Evolutionary conservation across 345 rosid species (phyloP).

Genomic region (Angophora floribunda): DNA sequence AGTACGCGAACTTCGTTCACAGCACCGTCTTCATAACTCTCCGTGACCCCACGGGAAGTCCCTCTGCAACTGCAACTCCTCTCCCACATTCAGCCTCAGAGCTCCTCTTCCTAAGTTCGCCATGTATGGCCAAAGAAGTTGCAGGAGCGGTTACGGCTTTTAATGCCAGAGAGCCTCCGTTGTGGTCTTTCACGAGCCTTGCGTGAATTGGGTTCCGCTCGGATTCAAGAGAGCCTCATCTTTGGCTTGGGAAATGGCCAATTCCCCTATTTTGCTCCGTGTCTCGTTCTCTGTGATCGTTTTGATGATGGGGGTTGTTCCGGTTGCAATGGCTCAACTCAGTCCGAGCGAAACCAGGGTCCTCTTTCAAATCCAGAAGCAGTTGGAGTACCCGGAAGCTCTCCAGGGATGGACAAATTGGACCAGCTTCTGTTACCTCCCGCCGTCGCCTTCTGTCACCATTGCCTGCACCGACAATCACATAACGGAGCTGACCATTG

Average conservation of each 20-base stretch:
- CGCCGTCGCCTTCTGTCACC: constrained; percentile 46
- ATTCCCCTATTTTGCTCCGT: not conserved
- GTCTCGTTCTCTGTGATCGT: constrained; percentile 1
- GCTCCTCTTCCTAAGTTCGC: not conserved
- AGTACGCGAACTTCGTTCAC: not conserved
- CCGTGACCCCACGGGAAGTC: not conserved
- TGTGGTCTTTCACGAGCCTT: not conserved
- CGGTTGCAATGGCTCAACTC: constrained; percentile 38
- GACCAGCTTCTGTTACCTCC: constrained; percentile 68
- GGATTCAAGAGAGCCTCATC: not conserved
- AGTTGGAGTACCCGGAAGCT: constrained; percentile 56
- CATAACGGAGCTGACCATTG: constrained; percentile 45
- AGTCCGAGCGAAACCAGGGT: constrained; percentile 38
- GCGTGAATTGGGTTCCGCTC: not conserved
- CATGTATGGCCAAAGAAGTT: not conserved
- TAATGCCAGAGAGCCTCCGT: not conserved
- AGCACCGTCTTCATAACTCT: not conserved
- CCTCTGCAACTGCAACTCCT: not conserved
- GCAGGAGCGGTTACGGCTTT: not conserved
- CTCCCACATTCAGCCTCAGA: not conserved
- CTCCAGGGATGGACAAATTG: constrained; percentile 71
- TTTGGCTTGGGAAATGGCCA: not conserved
- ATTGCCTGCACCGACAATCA: constrained; percentile 43
- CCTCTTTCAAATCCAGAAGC: constrained; percentile 51
- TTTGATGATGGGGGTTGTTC: constrained; percentile 7